Conservation (phyloP, 768 basidiomycete species). For the Serendipita sp. region DNA sequence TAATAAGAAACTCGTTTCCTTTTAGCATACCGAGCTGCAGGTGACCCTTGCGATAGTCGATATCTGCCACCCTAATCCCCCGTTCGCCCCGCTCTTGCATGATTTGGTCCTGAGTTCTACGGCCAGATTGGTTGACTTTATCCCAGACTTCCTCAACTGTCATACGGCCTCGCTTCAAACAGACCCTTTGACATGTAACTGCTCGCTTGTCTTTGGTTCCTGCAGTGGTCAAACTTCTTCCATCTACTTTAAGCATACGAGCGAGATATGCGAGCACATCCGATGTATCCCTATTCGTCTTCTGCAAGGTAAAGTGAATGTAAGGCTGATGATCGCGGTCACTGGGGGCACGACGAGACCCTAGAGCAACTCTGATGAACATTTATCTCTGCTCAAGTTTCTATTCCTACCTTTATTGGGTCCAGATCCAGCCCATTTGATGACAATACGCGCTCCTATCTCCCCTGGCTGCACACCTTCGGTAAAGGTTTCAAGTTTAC, state of each 20-base stretch:
- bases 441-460: constrained; percentile 57
- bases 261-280: constrained; percentile 75
- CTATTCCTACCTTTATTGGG: constrained; percentile 3
- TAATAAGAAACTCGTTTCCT: constrained; percentile 91
- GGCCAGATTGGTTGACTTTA: constrained; percentile 48
- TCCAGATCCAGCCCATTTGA: constrained; percentile 50
- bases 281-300: constrained; percentile 94
- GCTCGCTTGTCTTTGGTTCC: constrained; percentile 99
- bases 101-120: constrained; percentile 40
- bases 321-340: constrained; percentile 32
- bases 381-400: constrained; percentile 1
- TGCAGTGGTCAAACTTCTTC: constrained; percentile 75
- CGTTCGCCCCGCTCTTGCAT: constrained; percentile 67
- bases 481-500: constrained; percentile 50
- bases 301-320: constrained; percentile 92
- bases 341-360: constrained; percentile 5
- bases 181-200: constrained; percentile 86
- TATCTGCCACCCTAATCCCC: constrained; percentile 74
- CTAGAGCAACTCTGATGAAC: background rate
- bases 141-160: constrained; percentile 77
- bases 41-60: constrained; percentile 66
- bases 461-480: constrained; percentile 28
- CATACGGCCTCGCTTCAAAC: constrained; percentile 57
- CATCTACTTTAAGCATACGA: constrained; percentile 53
- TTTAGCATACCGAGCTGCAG: constrained; percentile 92